phyloP scores from a whole-genome alignment of 2,329 filamentous ascomycete genomes.

The Fusarium sp. region DNA sequence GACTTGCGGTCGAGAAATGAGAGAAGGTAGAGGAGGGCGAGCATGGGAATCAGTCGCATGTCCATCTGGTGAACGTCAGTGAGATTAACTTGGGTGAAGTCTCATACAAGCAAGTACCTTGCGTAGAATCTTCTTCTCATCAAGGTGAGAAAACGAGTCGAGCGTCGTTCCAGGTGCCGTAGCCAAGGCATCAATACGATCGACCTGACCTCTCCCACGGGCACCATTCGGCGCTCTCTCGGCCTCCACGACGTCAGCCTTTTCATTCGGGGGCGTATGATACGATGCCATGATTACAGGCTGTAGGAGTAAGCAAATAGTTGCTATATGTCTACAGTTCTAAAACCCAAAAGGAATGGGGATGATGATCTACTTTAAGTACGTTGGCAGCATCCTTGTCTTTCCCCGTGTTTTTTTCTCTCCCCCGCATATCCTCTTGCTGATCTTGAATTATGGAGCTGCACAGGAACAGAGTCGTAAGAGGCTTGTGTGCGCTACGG shows the following conservation, averaged over 20 bases:
- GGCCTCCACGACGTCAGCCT: conserved; percentile 41
- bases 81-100: background rate
- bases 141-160: conserved; percentile 46
- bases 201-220: conserved; percentile 17
- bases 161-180: conserved; percentile 37
- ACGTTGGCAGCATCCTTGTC: conserved; percentile 20
- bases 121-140: conserved; percentile 69
- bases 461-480: conserved; percentile 17
- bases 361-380: conserved; percentile 41
- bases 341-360: conserved; percentile 1
- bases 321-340: background rate
- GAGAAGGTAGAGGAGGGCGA: conserved; percentile 76
- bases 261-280: conserved; percentile 36
- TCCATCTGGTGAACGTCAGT: conserved; percentile 59
- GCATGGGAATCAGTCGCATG: conserved; percentile 67
- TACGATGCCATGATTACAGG: conserved; percentile 30
- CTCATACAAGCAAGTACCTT: conserved; percentile 55
- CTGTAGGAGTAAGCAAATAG: background rate
- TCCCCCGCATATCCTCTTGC: conserved; percentile 23
- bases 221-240: conserved; percentile 30
- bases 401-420: conserved; percentile 30
- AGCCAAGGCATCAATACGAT: conserved; percentile 25
- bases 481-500: conserved; percentile 34
- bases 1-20: conserved; percentile 73
- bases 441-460: conserved; percentile 15